Conservation (phyloP, 768 basidiomycete species). For the Tylopilus subfusipes region DNA sequence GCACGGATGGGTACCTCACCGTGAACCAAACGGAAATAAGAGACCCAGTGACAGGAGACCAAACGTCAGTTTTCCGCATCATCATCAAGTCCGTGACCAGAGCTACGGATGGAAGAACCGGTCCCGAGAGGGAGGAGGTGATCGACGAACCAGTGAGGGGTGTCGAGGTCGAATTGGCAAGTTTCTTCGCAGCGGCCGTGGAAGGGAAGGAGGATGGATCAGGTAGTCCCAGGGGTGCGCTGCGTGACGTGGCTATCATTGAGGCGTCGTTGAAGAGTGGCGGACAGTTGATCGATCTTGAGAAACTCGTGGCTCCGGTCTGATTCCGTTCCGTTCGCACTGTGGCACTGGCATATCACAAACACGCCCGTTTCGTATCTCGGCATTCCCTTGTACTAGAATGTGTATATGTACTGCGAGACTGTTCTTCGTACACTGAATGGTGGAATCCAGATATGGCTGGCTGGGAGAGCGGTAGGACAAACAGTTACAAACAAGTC, state of each 20-base stretch:
- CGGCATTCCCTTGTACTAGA: too few relatives aligned
- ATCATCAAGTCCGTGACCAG: constrained; percentile 34
- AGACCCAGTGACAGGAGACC: constrained; percentile 23
- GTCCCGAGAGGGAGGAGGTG: constrained; percentile 39
- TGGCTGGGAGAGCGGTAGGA: too few relatives aligned
- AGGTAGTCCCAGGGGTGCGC: constrained; percentile 59
- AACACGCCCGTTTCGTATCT: too few relatives aligned
- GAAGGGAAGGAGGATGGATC: constrained; percentile 48
- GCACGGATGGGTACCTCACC: constrained; percentile 59
- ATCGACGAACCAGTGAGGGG: constrained; percentile 50
- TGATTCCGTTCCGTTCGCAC: too few relatives aligned
- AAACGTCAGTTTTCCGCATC: constrained; percentile 34
- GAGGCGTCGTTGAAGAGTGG: constrained; percentile 70
- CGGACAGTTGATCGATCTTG: constrained; percentile 58
- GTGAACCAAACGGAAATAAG: constrained; percentile 33
- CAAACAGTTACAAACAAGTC: too few relatives aligned
- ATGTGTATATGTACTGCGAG: too few relatives aligned
- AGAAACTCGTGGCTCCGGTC: constrained; percentile 33
- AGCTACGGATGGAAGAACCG: constrained; percentile 16
- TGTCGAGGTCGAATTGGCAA: constrained; percentile 52
- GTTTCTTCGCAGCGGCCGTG: constrained; percentile 55
- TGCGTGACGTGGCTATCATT: constrained; percentile 77
- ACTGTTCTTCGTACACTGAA: too few relatives aligned
- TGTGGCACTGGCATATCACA: too few relatives aligned
- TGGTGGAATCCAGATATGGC: too few relatives aligned